Conservation (phyloP, 306 rosid genomes). For the Rosa persica region DNA sequence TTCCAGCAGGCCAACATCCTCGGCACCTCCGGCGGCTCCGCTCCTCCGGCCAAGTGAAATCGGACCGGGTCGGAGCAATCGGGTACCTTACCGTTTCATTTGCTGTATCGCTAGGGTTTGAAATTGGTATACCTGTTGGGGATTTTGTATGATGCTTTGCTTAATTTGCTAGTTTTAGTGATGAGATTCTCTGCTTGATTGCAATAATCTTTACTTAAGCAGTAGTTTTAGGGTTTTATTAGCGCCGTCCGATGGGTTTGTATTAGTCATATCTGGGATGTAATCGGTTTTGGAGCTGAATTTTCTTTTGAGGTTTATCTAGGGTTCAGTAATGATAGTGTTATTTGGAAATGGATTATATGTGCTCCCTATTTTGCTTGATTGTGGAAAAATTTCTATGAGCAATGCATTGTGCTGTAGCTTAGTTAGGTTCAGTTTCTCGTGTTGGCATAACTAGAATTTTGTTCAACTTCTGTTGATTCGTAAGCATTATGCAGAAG, state of each 20-base stretch:
- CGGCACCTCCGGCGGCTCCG: conserved; percentile 43
- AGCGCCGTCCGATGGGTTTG: background rate
- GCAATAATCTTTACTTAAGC: background rate
- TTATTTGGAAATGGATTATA: background rate
- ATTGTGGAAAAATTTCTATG: background rate
- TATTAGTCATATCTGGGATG: background rate
- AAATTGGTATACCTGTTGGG: background rate
- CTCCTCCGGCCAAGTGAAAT: conserved; percentile 44
- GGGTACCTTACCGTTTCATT: background rate
- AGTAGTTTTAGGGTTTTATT: background rate
- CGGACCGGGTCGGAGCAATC: background rate
- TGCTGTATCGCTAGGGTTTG: conserved; percentile 4
- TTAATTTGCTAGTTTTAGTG: background rate
- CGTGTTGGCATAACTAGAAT: background rate
- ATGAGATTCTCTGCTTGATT: conserved; percentile 7
- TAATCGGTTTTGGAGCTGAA: background rate
- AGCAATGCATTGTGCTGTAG: background rate
- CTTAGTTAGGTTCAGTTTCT: background rate
- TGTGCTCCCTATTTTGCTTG: background rate
- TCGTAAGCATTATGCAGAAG: background rate
- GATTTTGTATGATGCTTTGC: background rate
- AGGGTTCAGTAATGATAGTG: background rate
- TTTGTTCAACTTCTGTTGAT: background rate
- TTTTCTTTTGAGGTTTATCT: background rate
- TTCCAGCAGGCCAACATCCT: conserved; percentile 93